Base-by-base conservation (phyloP, 1,139 yeast genomes). In the Sugiyamaella xylanicola region DNA sequence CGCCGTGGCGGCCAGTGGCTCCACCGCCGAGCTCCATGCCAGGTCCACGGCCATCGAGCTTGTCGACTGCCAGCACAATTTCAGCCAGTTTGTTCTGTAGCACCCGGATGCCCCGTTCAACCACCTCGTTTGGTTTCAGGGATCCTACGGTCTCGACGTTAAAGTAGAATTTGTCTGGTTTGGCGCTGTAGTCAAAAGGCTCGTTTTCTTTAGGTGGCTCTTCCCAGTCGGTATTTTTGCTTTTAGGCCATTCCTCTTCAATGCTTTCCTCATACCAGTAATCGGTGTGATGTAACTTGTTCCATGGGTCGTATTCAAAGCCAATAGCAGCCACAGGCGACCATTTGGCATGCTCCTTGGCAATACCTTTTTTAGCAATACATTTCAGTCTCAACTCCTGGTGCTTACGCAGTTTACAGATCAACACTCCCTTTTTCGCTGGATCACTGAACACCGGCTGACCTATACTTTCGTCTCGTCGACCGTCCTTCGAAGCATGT, bases 291-390 rank as follows among this genome's bases (percentile, higher is more conserved):
- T 87, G 86, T 65, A 95, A 79, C 74, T 93, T 95, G 73, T 93
- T 93, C 96, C 97, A 93, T n/a, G 99, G 99, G 69, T 93, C 99
- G 68, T 93, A 93, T 73, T 93, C 99, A 68, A 93, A 93, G 21
- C 96, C 98, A 56, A 95, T 81, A n/a, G 99, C 99, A 0, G 97
- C 82, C 64, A 96, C 88, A 1, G 99, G 97, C 4, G 95, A 86
- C 99, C 99, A 93, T 69, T 93, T 93, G 53, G 99, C 97, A 69
- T 93, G 99, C 71, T 93, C 99, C 72, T 95, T 93, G 45, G 98
- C 92, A 59, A 95, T 93, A 45, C 99, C 99, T 76, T 93, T 93
- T 72, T 95, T 93, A 54, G 99, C 99, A 61, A 93, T 87, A 74
- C 99, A 93, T 61, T 87, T 85, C 59, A 93, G 75, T 63, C 87